Evolutionary conservation across 192 early-diverging fungal genomes (phyloP).

Genomic region (Rhizophagus prolifer): DNA sequence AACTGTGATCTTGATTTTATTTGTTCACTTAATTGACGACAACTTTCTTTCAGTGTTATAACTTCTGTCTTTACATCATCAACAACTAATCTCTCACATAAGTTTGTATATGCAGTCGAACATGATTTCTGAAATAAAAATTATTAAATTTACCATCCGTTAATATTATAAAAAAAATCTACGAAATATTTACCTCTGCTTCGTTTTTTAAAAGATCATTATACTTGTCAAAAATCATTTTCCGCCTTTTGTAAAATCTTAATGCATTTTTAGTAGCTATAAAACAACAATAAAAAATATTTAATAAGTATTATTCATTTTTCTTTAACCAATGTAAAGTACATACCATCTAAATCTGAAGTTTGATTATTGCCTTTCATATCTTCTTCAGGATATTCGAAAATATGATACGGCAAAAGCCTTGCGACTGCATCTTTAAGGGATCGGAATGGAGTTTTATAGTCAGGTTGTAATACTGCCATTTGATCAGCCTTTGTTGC

Average conservation of each 20-base stretch:
- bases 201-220: slow-evolving; percentile 8
- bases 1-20: neutral
- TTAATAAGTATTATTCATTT: neutral
- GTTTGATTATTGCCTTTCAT: slow-evolving; percentile 36
- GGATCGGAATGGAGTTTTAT: slow-evolving; percentile 61
- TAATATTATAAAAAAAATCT: neutral
- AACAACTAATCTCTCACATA: slow-evolving; percentile 9
- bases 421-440: slow-evolving; percentile 61
- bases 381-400: slow-evolving; percentile 62
- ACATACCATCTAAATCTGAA: slow-evolving; percentile 18
- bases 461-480: slow-evolving; percentile 46
- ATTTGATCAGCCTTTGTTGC: slow-evolving; percentile 30
- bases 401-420: slow-evolving; percentile 74
- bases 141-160: neutral
- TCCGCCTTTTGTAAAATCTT: slow-evolving; percentile 12
- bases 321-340: neutral
- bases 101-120: neutral
- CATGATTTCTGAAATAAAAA: neutral
- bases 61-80: neutral
- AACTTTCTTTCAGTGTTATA: neutral
- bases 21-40: neutral
- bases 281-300: neutral
- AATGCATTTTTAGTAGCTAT: slow-evolving; percentile 19
- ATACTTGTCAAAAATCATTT: slow-evolving; percentile 25
- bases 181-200: slow-evolving; percentile 16